Conservation (phyloP, 2,329 filamentous ascomycete genomes). For the Emmonsiellopsis sp. region DNA sequence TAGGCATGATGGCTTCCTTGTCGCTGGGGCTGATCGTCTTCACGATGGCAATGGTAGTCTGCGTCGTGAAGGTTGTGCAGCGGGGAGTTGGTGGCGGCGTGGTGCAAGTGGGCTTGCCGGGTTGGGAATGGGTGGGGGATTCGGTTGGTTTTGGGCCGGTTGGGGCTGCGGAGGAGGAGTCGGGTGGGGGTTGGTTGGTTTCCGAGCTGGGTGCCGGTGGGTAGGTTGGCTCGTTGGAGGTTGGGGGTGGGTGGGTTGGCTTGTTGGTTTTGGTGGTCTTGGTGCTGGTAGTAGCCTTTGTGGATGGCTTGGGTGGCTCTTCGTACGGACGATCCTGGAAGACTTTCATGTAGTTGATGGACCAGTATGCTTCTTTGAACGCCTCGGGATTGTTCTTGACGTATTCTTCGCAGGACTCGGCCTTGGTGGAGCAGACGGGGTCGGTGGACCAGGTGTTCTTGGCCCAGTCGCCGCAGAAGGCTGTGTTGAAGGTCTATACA, state of each 20-base stretch:
- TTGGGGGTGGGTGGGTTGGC: background rate
- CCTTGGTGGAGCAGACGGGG: constrained; percentile 48
- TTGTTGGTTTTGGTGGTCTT: background rate
- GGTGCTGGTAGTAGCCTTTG: background rate
- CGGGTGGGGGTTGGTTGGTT: background rate
- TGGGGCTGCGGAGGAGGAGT: background rate
- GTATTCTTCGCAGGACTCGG: constrained; percentile 57
- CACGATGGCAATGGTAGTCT: background rate
- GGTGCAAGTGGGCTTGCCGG: background rate
- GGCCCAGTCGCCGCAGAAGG: constrained; percentile 78
- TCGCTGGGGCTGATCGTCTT: background rate
- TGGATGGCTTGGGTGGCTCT: background rate
- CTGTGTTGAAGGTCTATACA: constrained; percentile 52
- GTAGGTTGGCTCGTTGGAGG: background rate
- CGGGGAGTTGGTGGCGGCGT: background rate
- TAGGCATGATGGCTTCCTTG: background rate
- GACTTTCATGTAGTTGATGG: constrained; percentile 59
- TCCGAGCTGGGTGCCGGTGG: background rate
- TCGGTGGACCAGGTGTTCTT: constrained; percentile 54
- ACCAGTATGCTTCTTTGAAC: constrained; percentile 67
- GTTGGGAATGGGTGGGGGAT: background rate
- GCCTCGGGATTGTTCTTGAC: constrained; percentile 56
- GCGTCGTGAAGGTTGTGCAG: background rate
- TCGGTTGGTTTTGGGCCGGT: background rate
- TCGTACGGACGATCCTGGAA: constrained; percentile 31